Base-by-base conservation (phyloP, 495 filamentous ascomycete genomes). In the Aspergillus homomorphus region DNA sequence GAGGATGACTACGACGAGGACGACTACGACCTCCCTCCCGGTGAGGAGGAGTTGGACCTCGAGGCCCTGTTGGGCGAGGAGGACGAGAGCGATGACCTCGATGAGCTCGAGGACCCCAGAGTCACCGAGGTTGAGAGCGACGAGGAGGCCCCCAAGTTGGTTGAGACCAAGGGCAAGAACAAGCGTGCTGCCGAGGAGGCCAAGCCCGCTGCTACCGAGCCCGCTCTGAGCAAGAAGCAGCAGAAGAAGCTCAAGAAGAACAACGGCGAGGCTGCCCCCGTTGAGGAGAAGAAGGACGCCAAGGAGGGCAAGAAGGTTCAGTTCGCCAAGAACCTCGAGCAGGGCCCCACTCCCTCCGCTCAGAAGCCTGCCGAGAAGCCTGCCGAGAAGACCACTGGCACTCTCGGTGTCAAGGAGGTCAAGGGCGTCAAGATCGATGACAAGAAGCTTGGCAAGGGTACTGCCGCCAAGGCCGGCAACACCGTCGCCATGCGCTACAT, bases 211-310 rank as follows among this genome's bases (percentile, higher is more conserved):
- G 77, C 80, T 58, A 88, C 87, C 66, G 82, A 78, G 62, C 83
- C 85, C 58, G 80, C 77, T 66, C 81, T 95, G 53, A 93, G 86
- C 82, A 96, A 98, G 84, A 98, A 96, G 80, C 90, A 98, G 73
- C 85, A 87, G 66, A 98, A 99, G 86, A 99, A 97, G 83, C 81
- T 96, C 43, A 98, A 98, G 87, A 95, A 94, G 79, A 97, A 96
- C 79, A 87, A 92, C 68, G 93, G 93, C 48, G 86, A 96, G 61
- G 86, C 93, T 46, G 81, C 87, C 57, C 70, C 78, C 49, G 78
- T 77, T 46, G 83, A 87, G 71, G 58, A 69, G 28, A 80, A 84
- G 62, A 84, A 84, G 58, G 73, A 77, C 10, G 78, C 78, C 66
- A 71, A 80, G 33, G 79, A 79, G 44, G 62, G 72, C 8, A 98